Evolutionary conservation across 2,329 filamentous ascomycete species (phyloP).

Genomic region (Aspergillus piperis): DNA sequence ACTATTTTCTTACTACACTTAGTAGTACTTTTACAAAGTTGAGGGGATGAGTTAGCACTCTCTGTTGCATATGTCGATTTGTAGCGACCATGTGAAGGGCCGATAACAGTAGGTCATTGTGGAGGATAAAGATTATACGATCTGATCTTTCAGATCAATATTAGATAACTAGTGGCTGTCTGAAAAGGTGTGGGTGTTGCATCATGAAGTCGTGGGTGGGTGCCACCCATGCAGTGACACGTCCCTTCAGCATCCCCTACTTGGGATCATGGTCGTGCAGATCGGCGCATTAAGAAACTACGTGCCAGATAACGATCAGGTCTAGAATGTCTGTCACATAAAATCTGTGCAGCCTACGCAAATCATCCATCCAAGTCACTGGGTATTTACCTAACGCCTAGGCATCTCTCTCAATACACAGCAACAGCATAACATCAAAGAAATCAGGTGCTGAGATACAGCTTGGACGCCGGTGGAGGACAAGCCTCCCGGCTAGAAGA

Average conservation of each 20-base stretch:
- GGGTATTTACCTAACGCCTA: slow-evolving; percentile 41
- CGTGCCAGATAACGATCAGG: background rate
- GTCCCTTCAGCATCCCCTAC: background rate
- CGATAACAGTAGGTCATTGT: background rate
- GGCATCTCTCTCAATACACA: slow-evolving; percentile 26
- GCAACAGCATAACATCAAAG: slow-evolving; percentile 24
- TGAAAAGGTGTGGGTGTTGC: too few relatives aligned
- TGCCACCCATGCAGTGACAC: background rate
- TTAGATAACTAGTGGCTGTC: too few relatives aligned
- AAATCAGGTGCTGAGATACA: slow-evolving; percentile 37
- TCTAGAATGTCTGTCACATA: too few relatives aligned
- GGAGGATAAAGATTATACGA: background rate
- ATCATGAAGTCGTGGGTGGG: background rate
- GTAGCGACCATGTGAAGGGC: too few relatives aligned
- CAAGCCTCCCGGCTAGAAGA: slow-evolving; percentile 14
- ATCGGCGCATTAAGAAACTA: background rate
- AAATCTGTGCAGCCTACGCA: background rate
- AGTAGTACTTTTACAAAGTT: too few relatives aligned
- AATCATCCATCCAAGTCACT: slow-evolving; percentile 23
- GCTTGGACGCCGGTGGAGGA: slow-evolving; percentile 35
- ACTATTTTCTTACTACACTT: background rate
- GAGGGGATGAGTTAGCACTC: too few relatives aligned
- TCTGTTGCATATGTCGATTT: too few relatives aligned
- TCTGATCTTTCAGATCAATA: too few relatives aligned
- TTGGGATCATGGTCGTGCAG: background rate